phyloP scores from a whole-genome alignment of 2,329 filamentous ascomycete species.

The Domatiomyces globalis region DNA sequence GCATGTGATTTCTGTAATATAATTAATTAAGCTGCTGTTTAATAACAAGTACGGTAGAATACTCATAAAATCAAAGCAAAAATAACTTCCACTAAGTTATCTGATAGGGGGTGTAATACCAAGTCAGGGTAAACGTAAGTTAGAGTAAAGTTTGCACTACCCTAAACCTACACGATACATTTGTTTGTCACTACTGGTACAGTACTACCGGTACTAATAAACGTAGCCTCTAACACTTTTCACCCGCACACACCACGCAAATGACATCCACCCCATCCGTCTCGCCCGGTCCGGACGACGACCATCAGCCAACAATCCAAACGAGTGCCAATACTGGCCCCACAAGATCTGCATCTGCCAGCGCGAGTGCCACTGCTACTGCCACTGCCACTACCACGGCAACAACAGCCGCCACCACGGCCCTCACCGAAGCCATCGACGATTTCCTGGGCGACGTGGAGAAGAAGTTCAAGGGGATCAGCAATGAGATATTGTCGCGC shows the following conservation, averaged over 20 bases:
- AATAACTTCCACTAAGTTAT: too few relatives aligned
- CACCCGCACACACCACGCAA: neutral
- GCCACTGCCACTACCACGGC: constrained; percentile 2
- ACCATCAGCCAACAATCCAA: neutral
- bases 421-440: constrained; percentile 19
- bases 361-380: neutral
- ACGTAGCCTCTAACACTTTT: too few relatives aligned
- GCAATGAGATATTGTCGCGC: constrained; percentile 19
- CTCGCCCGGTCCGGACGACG: neutral
- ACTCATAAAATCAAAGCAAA: too few relatives aligned
- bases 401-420: constrained; percentile 12
- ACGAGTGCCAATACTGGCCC: neutral
- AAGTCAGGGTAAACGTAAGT: too few relatives aligned
- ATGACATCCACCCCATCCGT: neutral
- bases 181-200: too few relatives aligned
- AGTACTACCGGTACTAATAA: too few relatives aligned
- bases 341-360: neutral
- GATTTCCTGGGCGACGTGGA: constrained; percentile 20
- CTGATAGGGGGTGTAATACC: too few relatives aligned
- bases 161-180: too few relatives aligned
- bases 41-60: too few relatives aligned
- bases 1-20: too few relatives aligned
- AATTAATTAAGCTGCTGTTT: too few relatives aligned
- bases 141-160: too few relatives aligned
- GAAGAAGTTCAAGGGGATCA: constrained; percentile 20